These are phyloP conservation scores for Pichia occidentalis DNA, from an alignment of 805 yeast species.

Conservation along the genomic window DNA sequence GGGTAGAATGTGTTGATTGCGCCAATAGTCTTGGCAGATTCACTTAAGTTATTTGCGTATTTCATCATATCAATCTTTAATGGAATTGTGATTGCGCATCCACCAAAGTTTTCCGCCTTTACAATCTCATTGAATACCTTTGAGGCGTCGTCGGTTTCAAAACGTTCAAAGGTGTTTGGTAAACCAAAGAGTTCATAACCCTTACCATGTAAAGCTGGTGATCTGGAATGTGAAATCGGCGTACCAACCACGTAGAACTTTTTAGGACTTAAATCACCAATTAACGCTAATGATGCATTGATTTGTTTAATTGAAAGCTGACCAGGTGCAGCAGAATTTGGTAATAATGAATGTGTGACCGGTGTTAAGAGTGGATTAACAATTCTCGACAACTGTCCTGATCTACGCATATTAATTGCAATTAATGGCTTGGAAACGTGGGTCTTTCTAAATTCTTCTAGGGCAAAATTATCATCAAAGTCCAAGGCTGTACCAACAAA, in stretches of 20 bases:
- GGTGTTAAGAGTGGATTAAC: constrained; percentile 76
- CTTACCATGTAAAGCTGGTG: constrained; percentile 81
- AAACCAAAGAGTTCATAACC: constrained; percentile 70
- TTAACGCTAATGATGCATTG: constrained; percentile 44
- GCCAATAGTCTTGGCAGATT: constrained; percentile 78
- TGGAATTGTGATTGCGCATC: constrained; percentile 94
- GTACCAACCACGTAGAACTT: constrained; percentile 70
- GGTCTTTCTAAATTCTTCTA: constrained; percentile 60
- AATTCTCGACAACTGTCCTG: constrained; percentile 75
- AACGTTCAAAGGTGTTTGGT: constrained; percentile 62
- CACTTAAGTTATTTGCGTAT: constrained; percentile 56
- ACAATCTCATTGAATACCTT: constrained; percentile 50
- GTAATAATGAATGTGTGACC: constrained; percentile 64
- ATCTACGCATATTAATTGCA: constrained; percentile 74
- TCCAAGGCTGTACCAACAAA: constrained; percentile 71
- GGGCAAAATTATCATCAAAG: constrained; percentile 58
- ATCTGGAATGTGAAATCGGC: constrained; percentile 81
- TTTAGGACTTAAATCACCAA: constrained; percentile 58
- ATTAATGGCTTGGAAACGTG: constrained; percentile 61
- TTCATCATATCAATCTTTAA: constrained; percentile 75
- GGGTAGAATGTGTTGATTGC: constrained; percentile 88
- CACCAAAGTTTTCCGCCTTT: constrained; percentile 60
- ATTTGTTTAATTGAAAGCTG: constrained; percentile 63
- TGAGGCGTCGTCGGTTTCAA: constrained; percentile 60
- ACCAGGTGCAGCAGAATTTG: constrained; percentile 74